Base-by-base conservation (phyloP, 2,329 filamentous ascomycete species). In the Colletotrichum tofieldiae region DNA sequence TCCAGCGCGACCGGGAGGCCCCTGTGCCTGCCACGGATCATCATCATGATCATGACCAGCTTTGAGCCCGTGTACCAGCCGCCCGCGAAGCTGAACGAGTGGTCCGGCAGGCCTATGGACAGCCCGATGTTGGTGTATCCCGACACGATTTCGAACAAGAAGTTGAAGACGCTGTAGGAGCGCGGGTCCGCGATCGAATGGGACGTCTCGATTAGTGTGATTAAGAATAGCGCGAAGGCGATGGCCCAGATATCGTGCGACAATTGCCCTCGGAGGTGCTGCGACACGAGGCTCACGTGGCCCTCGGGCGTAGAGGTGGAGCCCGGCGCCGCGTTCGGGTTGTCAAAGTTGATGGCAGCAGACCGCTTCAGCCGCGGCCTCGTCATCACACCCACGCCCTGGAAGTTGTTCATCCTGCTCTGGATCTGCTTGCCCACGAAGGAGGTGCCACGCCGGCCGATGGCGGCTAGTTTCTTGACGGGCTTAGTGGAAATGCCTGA, bases 181-280 rank as follows among this genome's bases (percentile, higher is more conserved):
- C 80, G 79, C 0, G 89, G 89, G 66, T 90, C 84, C 7, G 78
- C 76, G 2, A 85, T 81, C 65, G 89, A 90, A 67, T 90, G 86
- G 7, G 82, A 79, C 3, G 87, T 88, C 78, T 93, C 91, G 59
- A 91, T 89, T 54, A 89, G 85, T 59, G 86, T 85, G 68, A 93
- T 90, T 43, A 90, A 78, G 66, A 92, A 84, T 11, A 91, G 85
- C 2, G 89, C 88, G 0, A 92, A 79, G 2, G 89, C 87, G 18
- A 93, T 87, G 83, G 87, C 91, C 91, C 91, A 93, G n/a, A 93
- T 82, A 76, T 93, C 91, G 78, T 93, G 90, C 43, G 89, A 88
- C 5, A 93, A 85, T 77, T 93, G 91, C 7, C 87, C 87, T 20
- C 89, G 87, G 29, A 92, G 82, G 76, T 92, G 90, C 73, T 88